Base-by-base conservation (phyloP, 2,329 filamentous ascomycete genomes). In the Coleophoma eucalyptorum region DNA sequence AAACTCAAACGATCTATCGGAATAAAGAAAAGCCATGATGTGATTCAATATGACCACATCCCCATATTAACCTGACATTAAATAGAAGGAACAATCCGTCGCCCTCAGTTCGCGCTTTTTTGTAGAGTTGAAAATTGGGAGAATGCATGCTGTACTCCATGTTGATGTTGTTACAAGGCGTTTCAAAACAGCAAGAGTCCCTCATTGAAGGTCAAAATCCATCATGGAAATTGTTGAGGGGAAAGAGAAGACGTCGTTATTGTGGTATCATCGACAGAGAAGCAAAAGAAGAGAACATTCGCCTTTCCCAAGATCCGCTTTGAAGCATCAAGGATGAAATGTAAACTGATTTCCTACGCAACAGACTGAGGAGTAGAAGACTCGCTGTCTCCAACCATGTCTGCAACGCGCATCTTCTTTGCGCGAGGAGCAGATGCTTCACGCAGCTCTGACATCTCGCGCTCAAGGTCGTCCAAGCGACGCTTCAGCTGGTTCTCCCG, bases 401-500 rank as follows among this genome's bases (percentile, higher is more conserved):
- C 78, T 55, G 77, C 76, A 49, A 83, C 68, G 50, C 77, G 73
- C 67, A 79, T 78, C 64, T 75, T 77, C 69, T 82, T 83, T 53
- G 77, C 71, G 26, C 70, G 67, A 42, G 76, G 76, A 16, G 65
- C 65, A 43, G 77, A 77, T 19, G 68, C 67, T 19, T 68, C 67
- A 37, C 67, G 62, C 41, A 66, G 55, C 19, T 74, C 70, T 34
- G 58, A 58, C 13, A 79, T 54, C 53, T 77, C 74, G 50, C 66
- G 76, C 64, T 93, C 88, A 41, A 91, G 73, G 58, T 95, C 89
- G 51, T 89, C 87, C n/a, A 96, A 74, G 46, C 88, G 83, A 46
- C 87, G 80, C 71, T 95, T 95, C 35, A 96, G 77, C 51, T 86
- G 87, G 52, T 90, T 89, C 68, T 95, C 91, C 34, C 90, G 80